Conservation (phyloP, 164 flowering plant genomes). For the Tinospora cordifolia region DNA sequence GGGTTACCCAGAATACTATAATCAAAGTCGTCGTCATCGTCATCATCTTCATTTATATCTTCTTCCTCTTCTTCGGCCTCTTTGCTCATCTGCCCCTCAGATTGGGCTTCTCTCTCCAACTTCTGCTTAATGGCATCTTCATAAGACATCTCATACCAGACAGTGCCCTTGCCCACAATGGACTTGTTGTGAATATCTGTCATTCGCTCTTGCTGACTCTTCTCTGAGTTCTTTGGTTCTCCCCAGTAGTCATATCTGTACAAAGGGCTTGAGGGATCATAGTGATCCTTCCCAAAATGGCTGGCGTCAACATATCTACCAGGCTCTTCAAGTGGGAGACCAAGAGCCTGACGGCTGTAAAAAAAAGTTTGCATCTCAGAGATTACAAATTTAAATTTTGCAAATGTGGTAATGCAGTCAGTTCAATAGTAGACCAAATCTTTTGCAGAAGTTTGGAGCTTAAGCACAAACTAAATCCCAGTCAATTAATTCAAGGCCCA, state of each 20-base stretch:
- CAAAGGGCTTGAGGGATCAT: constrained; percentile 69
- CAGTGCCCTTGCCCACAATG: constrained; percentile 69
- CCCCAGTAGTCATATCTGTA: constrained; percentile 96
- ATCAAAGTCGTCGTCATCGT: constrained; percentile 47
- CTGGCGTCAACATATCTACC: constrained; percentile 63
- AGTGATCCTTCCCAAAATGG: constrained; percentile 58
- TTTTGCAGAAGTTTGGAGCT: too few species aligned
- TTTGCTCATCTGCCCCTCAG: constrained; percentile 16
- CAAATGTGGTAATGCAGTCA: too few species aligned
- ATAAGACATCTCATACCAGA: constrained; percentile 81
- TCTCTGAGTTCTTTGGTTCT: constrained; percentile 86
- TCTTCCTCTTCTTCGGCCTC: constrained; percentile 25
- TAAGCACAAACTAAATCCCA: too few species aligned
- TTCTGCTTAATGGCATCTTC: constrained; percentile 69
- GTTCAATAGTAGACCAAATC: too few species aligned
- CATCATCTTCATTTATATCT: constrained; percentile 12
- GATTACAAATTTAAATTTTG: neutral
- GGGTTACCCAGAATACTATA: constrained; percentile 44
- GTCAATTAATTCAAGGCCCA: too few species aligned
- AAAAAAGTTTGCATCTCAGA: neutral
- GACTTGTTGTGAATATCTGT: constrained; percentile 69
- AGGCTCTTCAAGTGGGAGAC: constrained; percentile 92
- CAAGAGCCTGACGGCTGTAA: constrained; percentile 71
- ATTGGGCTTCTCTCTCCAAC: constrained; percentile 44
- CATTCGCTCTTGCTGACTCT: constrained; percentile 63